Conservation (phyloP, 371 early-diverging fungal genomes). For the Mycotypha africana region DNA sequence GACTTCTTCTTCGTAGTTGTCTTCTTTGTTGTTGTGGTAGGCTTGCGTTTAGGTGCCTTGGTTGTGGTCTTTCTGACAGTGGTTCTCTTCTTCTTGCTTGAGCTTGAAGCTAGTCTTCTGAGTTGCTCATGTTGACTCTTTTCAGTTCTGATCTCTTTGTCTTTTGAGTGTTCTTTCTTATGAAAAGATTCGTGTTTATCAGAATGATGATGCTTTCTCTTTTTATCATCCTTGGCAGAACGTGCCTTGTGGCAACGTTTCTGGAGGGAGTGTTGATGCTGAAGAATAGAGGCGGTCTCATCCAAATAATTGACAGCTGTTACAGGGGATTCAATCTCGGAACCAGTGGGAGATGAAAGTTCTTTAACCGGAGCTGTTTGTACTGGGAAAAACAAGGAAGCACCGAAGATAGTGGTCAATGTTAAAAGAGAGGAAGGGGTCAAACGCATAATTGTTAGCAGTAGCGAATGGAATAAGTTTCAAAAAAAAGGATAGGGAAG, state of each 20-base stretch:
- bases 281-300: background rate
- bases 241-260: too few relatives aligned
- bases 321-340: background rate
- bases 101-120: conserved; percentile 4
- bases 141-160: conserved; percentile 4
- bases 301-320: background rate
- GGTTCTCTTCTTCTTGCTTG: conserved; percentile 6
- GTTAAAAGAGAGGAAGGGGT: conserved; percentile 24
- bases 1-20: conserved; percentile 9
- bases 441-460: conserved; percentile 16
- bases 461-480: too few relatives aligned
- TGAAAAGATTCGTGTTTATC: conserved; percentile 1
- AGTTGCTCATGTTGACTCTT: too few relatives aligned
- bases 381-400: conserved; percentile 8
- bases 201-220: background rate
- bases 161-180: conserved; percentile 1
- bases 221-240: background rate
- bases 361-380: conserved; percentile 8
- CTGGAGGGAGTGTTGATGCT: background rate
- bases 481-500: conserved; percentile 6
- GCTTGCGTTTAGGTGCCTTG: conserved; percentile 11
- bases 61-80: conserved; percentile 4
- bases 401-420: conserved; percentile 12
- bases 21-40: conserved; percentile 2
- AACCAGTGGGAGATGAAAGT: background rate